Conservation (phyloP, 352 stramenopile species). For the Hyaloperonospora brassicae region DNA sequence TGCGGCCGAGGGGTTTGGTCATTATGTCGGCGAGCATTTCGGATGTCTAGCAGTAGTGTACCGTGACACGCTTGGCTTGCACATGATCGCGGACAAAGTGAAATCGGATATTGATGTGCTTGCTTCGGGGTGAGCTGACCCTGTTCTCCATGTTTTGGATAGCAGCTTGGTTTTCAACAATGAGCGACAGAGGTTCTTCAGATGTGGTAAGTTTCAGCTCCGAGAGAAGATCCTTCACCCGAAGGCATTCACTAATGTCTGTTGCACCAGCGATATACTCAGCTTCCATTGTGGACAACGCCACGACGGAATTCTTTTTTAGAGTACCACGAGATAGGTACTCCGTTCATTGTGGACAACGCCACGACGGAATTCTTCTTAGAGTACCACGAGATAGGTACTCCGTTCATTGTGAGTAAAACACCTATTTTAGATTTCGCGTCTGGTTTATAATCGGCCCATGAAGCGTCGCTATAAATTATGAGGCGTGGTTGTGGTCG, state of each 20-base stretch:
- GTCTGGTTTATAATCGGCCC: too few species aligned
- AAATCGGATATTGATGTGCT: too few species aligned
- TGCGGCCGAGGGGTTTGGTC: too few species aligned
- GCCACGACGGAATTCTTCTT: background rate
- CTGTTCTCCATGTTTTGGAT: too few species aligned
- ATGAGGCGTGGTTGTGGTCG: too few species aligned
- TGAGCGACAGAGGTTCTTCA: background rate
- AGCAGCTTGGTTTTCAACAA: too few species aligned
- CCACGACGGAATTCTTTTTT: background rate
- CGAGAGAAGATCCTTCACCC: background rate
- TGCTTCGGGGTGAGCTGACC: too few species aligned
- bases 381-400: background rate
- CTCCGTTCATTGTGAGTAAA: background rate
- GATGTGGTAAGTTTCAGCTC: background rate
- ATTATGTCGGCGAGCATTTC: too few species aligned
- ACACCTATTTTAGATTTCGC: background rate
- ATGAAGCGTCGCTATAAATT: too few species aligned
- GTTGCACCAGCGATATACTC: background rate
- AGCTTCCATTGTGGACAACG: background rate
- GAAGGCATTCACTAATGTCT: background rate
- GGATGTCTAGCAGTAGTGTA: too few species aligned
- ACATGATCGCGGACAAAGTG: too few species aligned
- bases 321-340: background rate
- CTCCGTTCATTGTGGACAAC: background rate
- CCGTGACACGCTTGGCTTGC: too few species aligned